Percentiles rank a stretch among this genome's conserved stretches.
Evolutionary conservation across 1,139 yeast genomes (phyloP).

Genomic region (Trichomonascaceae sp.): DNA sequence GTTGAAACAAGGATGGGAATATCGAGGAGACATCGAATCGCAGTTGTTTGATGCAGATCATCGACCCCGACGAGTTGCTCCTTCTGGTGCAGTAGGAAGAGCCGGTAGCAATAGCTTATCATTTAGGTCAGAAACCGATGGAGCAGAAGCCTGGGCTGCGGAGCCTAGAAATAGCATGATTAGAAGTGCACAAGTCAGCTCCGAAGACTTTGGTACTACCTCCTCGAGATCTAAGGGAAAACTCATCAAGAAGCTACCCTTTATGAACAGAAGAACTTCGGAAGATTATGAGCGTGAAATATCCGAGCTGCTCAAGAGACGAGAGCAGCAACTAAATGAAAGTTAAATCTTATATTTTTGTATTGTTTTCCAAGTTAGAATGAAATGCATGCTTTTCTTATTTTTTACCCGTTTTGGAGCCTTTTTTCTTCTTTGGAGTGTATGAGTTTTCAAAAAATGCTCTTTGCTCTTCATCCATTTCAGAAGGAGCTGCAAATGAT

Average conservation of each 20-base stretch:
- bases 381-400: not conserved
- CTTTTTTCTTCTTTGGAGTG: not conserved
- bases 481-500: slow-evolving; percentile 13
- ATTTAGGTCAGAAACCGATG: slow-evolving; percentile 1
- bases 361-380: not conserved
- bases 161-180: not conserved
- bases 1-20: slow-evolving; percentile 69
- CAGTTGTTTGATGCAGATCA: not conserved
- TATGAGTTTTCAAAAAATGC: slow-evolving; percentile 5
- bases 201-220: not conserved
- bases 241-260: slow-evolving; percentile 24
- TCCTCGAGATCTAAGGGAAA: slow-evolving; percentile 31
- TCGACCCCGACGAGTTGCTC: not conserved
- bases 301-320: slow-evolving; percentile 33
- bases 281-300: slow-evolving; percentile 36
- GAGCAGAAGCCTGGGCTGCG: not conserved
- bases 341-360: not conserved
- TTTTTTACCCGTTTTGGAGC: not conserved
- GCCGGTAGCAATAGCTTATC: slow-evolving; percentile 1
- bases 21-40: slow-evolving; percentile 13
- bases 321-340: slow-evolving; percentile 27
- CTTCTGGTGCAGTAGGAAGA: not conserved
- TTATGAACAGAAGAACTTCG: slow-evolving; percentile 24
- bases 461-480: slow-evolving; percentile 13
- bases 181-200: slow-evolving; percentile 29